Evolutionary conservation across 2,329 filamentous ascomycete genomes (phyloP).

Genomic region (Stagonosporopsis chrysanthemi): DNA sequence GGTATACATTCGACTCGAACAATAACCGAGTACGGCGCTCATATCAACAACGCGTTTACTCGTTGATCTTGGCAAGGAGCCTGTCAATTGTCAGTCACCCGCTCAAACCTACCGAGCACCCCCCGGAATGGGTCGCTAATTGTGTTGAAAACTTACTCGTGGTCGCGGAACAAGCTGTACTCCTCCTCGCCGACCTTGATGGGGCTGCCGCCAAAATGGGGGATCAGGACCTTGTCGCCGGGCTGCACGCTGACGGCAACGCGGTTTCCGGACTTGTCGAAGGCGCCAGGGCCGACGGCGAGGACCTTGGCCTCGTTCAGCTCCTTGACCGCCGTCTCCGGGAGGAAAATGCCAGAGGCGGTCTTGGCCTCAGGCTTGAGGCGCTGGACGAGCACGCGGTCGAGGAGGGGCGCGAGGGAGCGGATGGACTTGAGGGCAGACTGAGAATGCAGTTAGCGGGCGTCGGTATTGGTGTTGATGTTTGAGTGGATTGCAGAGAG

Average conservation of each 20-base stretch:
- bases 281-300: slow-evolving; percentile 86
- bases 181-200: slow-evolving; percentile 98
- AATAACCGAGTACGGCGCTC: neutral
- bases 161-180: slow-evolving; percentile 93
- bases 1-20: slow-evolving; percentile 27
- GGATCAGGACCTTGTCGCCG: slow-evolving; percentile 95
- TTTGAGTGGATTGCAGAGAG: neutral
- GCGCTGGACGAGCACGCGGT: slow-evolving; percentile 97
- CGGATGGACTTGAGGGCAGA: slow-evolving; percentile 90
- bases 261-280: slow-evolving; percentile 90
- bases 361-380: slow-evolving; percentile 98
- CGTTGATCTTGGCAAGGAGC: slow-evolving; percentile 98
- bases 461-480: neutral
- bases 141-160: slow-evolving; percentile 75
- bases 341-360: slow-evolving; percentile 95
- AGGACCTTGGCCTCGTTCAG: slow-evolving; percentile 97
- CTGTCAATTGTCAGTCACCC: slow-evolving; percentile 56
- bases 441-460: slow-evolving; percentile 21
- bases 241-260: slow-evolving; percentile 80
- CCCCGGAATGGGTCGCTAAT: neutral
- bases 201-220: slow-evolving; percentile 92
- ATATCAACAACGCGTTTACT: slow-evolving; percentile 62
- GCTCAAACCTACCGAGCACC: neutral
- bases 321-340: slow-evolving; percentile 96
- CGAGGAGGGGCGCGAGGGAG: slow-evolving; percentile 91